A percentile compares a stretch with the other conserved stretches of the same genome.
Conservation (phyloP, 2,329 filamentous ascomycete species). For the Diplodia sapinea region DNA sequence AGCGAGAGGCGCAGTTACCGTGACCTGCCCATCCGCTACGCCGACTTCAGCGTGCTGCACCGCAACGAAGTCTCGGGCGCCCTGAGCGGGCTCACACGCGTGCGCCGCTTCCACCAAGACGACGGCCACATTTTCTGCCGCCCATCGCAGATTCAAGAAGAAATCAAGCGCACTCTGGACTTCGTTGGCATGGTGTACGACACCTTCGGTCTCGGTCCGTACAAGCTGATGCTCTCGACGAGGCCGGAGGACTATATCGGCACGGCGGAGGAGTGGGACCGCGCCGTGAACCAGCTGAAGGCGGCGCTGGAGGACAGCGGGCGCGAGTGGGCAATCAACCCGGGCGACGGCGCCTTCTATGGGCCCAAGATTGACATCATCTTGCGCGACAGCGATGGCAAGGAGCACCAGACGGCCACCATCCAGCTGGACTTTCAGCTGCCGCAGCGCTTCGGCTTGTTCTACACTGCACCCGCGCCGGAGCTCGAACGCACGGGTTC, state of each 20-base stretch:
- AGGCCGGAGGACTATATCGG: constrained; percentile 80
- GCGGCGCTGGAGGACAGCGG: constrained; percentile 68
- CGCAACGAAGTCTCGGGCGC: constrained; percentile 85
- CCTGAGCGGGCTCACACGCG: constrained; percentile 79
- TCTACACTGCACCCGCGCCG: constrained; percentile 73
- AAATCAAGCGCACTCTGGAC: constrained; percentile 74
- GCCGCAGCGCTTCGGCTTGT: constrained; percentile 78
- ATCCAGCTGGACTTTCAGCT: constrained; percentile 91
- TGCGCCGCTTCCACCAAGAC: constrained; percentile 87
- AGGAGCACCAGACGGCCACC: constrained; percentile 87
- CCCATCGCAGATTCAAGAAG: constrained; percentile 73
- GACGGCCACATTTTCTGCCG: constrained; percentile 94
- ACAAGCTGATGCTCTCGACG: constrained; percentile 79
- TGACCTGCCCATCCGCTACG: constrained; percentile 81
- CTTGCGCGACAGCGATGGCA: constrained; percentile 73
- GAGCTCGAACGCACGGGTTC: constrained; percentile 56
- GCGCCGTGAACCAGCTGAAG: constrained; percentile 70
- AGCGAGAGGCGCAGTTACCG: constrained; percentile 75
- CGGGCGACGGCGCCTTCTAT: constrained; percentile 87
- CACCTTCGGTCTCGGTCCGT: constrained; percentile 72
- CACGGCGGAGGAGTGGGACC: constrained; percentile 70
- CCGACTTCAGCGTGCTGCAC: constrained; percentile 87
- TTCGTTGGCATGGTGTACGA: constrained; percentile 76
- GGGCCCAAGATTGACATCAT: constrained; percentile 92
- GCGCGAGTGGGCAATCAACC: constrained; percentile 73